Evolutionary conservation across 1,284 basidiomycete species (phyloP).

Genomic region (Mycena citricolor): DNA sequence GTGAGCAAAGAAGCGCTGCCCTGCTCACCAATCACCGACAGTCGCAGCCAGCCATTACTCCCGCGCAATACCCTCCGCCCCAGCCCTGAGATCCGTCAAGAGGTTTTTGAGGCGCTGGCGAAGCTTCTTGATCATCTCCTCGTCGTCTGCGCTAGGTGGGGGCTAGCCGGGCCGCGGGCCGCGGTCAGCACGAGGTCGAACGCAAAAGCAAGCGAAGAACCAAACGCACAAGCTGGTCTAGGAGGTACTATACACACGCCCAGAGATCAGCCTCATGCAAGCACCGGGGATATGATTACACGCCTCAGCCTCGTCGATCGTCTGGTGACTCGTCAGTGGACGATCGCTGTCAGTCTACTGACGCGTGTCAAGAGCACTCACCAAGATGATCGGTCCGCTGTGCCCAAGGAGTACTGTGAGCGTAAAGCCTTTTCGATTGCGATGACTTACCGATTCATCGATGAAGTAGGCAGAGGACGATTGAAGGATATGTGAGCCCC

Average conservation of each 20-base stretch:
- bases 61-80: constrained; percentile 42
- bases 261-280: background rate
- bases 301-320: constrained; percentile 45
- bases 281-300: background rate
- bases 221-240: constrained; percentile 39
- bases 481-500: too few relatives aligned
- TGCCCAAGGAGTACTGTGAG: too few relatives aligned
- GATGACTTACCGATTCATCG: too few relatives aligned
- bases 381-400: constrained; percentile 34
- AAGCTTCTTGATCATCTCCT: constrained; percentile 38
- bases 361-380: constrained; percentile 10
- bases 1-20: too few relatives aligned
- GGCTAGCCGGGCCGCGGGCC: too few relatives aligned
- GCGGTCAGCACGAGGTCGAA: background rate
- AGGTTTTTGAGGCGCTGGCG: constrained; percentile 37
- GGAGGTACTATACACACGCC: constrained; percentile 34
- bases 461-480: too few relatives aligned
- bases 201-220: background rate
- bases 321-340: constrained; percentile 29
- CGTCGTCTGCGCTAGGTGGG: constrained; percentile 39
- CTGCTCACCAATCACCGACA: too few relatives aligned
- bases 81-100: constrained; percentile 35
- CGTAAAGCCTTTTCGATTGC: too few relatives aligned
- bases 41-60: too few relatives aligned
- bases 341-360: background rate